Conservation (phyloP, 371 early-diverging fungal genomes). For the Lichtheimia corymbifera region DNA sequence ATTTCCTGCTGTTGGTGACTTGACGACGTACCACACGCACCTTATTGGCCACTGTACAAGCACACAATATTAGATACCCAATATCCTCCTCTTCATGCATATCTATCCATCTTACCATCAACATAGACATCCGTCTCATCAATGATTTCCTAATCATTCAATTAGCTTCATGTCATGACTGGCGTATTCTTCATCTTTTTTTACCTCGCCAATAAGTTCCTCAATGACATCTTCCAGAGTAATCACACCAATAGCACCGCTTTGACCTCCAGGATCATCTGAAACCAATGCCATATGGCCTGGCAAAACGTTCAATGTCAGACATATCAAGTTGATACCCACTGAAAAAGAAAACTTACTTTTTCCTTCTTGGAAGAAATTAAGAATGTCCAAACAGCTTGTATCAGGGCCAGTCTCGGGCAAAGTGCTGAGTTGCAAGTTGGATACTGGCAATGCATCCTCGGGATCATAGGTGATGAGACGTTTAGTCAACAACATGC, state of each 20-base stretch:
- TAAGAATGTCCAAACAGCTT: conserved; percentile 87
- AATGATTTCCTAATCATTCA: conserved; percentile 74
- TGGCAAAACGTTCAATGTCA: conserved; percentile 9
- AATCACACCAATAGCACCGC: conserved; percentile 83
- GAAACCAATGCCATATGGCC: conserved; percentile 78
- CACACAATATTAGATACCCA: no score
- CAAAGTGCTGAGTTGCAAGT: conserved; percentile 69
- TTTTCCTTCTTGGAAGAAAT: conserved; percentile 92
- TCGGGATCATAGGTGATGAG: conserved; percentile 86
- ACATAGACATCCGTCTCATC: conserved; percentile 95
- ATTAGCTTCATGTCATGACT: not conserved
- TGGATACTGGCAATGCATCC: conserved; percentile 70
- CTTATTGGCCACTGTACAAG: conserved; percentile 34
- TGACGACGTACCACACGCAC: conserved; percentile 45
- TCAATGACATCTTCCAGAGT: conserved; percentile 97
- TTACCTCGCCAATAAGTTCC: conserved; percentile 87
- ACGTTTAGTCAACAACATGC: conserved; percentile 88
- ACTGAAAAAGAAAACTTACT: conserved; percentile 48
- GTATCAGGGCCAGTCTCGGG: conserved; percentile 75
- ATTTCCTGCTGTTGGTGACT: conserved; percentile 21
- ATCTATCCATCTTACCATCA: conserved; percentile 52
- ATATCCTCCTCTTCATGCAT: no score
- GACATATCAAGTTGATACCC: not conserved
- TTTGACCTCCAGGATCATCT: conserved; percentile 49
- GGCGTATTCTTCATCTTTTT: conserved; percentile 2